phyloP scores from a whole-genome alignment of 2,329 filamentous ascomycete species.

The Phialemoniopsis sp. region DNA sequence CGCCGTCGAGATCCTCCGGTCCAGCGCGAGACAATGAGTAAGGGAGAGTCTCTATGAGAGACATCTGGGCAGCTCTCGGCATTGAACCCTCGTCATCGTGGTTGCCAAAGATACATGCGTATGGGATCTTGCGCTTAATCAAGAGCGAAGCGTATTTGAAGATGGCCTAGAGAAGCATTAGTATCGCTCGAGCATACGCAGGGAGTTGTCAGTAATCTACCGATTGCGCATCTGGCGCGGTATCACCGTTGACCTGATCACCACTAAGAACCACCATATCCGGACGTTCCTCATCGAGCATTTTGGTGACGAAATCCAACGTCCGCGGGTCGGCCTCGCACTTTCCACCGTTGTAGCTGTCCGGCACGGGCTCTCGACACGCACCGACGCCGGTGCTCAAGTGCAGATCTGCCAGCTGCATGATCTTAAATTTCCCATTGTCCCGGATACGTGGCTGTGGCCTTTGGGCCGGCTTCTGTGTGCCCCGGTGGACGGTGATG shows the following conservation, averaged over 20 bases:
- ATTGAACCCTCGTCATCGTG: slow-evolving; percentile 91
- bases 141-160: slow-evolving; percentile 89
- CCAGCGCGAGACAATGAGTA: slow-evolving; percentile 86
- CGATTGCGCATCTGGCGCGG: slow-evolving; percentile 84
- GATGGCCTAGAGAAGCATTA: slow-evolving; percentile 57
- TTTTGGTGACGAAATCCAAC: slow-evolving; percentile 76
- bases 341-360: slow-evolving; percentile 64
- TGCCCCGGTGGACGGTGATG: slow-evolving; percentile 73
- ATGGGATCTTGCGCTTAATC: slow-evolving; percentile 83
- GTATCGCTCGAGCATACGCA: slow-evolving; percentile 3
- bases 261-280: slow-evolving; percentile 89
- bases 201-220: slow-evolving; percentile 35
- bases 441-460: slow-evolving; percentile 75
- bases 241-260: slow-evolving; percentile 94
- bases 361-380: slow-evolving; percentile 83
- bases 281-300: slow-evolving; percentile 90
- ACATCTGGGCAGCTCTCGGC: slow-evolving; percentile 75
- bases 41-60: slow-evolving; percentile 78
- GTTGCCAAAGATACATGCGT: slow-evolving; percentile 91
- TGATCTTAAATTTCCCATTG: slow-evolving; percentile 93
- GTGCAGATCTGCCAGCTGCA: slow-evolving; percentile 94
- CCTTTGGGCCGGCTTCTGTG: slow-evolving; percentile 58
- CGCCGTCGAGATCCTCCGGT: slow-evolving; percentile 77
- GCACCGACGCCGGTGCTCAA: slow-evolving; percentile 82
- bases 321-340: slow-evolving; percentile 93